These are phyloP conservation scores for Papilionanthe hybrid DNA, from an alignment of 116 monocot species.

Conservation along the genomic window DNA sequence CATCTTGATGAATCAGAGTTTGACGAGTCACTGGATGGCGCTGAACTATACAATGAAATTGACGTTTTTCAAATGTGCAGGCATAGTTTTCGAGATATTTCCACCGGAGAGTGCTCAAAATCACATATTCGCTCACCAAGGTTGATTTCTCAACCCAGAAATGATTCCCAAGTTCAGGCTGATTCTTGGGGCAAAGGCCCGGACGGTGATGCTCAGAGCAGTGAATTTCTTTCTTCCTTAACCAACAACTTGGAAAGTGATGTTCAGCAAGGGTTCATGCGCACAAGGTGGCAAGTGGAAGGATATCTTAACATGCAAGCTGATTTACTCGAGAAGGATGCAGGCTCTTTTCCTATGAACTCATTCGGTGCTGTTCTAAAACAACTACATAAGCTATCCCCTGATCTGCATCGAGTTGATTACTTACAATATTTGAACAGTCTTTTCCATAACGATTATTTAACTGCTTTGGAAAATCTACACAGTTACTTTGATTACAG, in stretches of 20 bases:
- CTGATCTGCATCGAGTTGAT: slow-evolving; percentile 74
- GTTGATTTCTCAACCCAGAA: slow-evolving; percentile 16
- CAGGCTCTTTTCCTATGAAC: slow-evolving; percentile 59
- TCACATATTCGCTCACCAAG: slow-evolving; percentile 20
- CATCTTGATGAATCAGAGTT: slow-evolving; percentile 41
- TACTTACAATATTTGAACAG: slow-evolving; percentile 82
- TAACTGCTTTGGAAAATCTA: slow-evolving; percentile 66
- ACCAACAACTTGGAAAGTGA: slow-evolving; percentile 30
- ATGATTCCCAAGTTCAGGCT: slow-evolving; percentile 18
- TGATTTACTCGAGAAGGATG: slow-evolving; percentile 85
- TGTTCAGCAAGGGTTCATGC: slow-evolving; percentile 51
- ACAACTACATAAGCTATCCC: slow-evolving; percentile 70
- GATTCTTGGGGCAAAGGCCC: slow-evolving; percentile 19
- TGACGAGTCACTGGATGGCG: slow-evolving; percentile 31
- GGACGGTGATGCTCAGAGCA: slow-evolving; percentile 15
- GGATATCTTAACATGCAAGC: slow-evolving; percentile 88
- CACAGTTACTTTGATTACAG: slow-evolving; percentile 94
- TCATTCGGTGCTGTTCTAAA: slow-evolving; percentile 53
- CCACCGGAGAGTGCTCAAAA: slow-evolving; percentile 33
- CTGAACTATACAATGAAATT: slow-evolving; percentile 25
- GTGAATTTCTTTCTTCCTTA: slow-evolving; percentile 18
- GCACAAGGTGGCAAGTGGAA: slow-evolving; percentile 78
- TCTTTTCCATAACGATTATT: slow-evolving; percentile 78
- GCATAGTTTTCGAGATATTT: slow-evolving; percentile 20
- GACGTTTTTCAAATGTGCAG: slow-evolving; percentile 27